A percentile compares a stretch with the other conserved stretches of the same genome.
These are phyloP conservation scores for Salvia miltiorrhiza DNA, from an alignment of 257 asterid species.

Conservation along the genomic window DNA sequence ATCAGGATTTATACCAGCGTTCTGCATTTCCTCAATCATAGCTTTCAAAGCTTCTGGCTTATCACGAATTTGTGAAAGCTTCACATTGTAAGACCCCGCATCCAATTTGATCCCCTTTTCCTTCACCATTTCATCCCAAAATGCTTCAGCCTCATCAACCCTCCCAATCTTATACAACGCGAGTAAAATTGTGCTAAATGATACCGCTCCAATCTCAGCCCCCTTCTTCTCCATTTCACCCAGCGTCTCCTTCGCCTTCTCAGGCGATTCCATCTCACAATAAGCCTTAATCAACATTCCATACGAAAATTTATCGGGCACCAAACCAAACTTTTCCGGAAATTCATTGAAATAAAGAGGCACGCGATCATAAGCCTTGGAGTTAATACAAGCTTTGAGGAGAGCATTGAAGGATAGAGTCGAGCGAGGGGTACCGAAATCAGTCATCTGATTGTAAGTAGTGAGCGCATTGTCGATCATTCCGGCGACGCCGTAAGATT, in stretches of 20 bases:
- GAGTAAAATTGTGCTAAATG: conserved; percentile 53
- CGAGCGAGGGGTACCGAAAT: conserved; percentile 70
- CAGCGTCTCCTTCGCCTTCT: conserved; percentile 49
- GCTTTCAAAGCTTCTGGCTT: conserved; percentile 50
- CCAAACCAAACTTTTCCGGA: conserved; percentile 47
- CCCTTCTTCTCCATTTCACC: conserved; percentile 61
- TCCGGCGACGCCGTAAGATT: conserved; percentile 72
- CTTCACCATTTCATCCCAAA: conserved; percentile 66
- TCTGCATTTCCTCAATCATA: conserved; percentile 66
- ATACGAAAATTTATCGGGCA: conserved; percentile 59
- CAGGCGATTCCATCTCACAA: conserved; percentile 61
- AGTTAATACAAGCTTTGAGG: conserved; percentile 43
- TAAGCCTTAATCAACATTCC: conserved; percentile 66
- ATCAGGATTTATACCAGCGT: conserved; percentile 55
- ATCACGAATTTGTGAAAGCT: conserved; percentile 42
- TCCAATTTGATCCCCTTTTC: conserved; percentile 40
- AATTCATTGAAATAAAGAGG: conserved; percentile 53
- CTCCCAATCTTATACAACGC: conserved; percentile 49
- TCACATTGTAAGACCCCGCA: conserved; percentile 74
- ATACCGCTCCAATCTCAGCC: conserved; percentile 33
- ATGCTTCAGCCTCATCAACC: conserved; percentile 51
- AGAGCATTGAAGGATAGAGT: conserved; percentile 65
- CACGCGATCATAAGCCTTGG: conserved; percentile 47
- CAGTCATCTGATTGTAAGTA: conserved; percentile 57
- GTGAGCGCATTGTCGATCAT: conserved; percentile 68